A percentile compares a stretch with the other conserved stretches of the same genome.
phyloP scores from a whole-genome alignment of 805 yeast genomes.

The Danielozyma ontarioensis region DNA sequence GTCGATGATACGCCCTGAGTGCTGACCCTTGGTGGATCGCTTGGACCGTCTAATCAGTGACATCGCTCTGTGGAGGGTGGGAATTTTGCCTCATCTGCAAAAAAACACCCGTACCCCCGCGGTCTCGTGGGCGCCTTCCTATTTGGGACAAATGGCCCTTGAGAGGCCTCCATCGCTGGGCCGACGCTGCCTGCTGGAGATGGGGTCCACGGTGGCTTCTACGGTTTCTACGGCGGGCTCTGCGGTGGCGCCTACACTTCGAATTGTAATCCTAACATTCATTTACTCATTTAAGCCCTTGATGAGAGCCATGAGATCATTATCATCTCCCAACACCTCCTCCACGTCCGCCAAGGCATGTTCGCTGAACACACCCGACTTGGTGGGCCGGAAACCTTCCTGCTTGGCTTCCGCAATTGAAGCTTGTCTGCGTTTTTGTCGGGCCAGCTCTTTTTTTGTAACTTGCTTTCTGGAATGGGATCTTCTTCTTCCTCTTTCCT shows the following conservation, averaged over 20 bases:
- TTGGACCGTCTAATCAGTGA: slow-evolving; percentile 24
- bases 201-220: too few species aligned
- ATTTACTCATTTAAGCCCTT: slow-evolving; percentile 12
- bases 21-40: slow-evolving; percentile 37
- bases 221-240: too few species aligned
- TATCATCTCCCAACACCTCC: slow-evolving; percentile 54
- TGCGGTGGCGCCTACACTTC: too few species aligned
- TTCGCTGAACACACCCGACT: slow-evolving; percentile 72
- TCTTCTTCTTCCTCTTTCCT: slow-evolving; percentile 9
- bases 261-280: too few species aligned
- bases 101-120: too few species aligned
- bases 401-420: slow-evolving; percentile 70
- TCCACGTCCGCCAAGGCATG: slow-evolving; percentile 71
- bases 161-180: too few species aligned
- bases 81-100: too few species aligned
- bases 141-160: too few species aligned
- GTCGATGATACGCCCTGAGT: slow-evolving; percentile 22
- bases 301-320: slow-evolving; percentile 40
- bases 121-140: too few species aligned
- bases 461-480: slow-evolving; percentile 10
- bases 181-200: too few species aligned
- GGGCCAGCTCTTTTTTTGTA: slow-evolving; percentile 12
- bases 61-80: not conserved
- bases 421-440: slow-evolving; percentile 49
- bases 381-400: slow-evolving; percentile 72